These are phyloP conservation scores for Colletotrichum sp. DNA, from an alignment of 2,329 filamentous ascomycete genomes.

Conservation along the genomic window DNA sequence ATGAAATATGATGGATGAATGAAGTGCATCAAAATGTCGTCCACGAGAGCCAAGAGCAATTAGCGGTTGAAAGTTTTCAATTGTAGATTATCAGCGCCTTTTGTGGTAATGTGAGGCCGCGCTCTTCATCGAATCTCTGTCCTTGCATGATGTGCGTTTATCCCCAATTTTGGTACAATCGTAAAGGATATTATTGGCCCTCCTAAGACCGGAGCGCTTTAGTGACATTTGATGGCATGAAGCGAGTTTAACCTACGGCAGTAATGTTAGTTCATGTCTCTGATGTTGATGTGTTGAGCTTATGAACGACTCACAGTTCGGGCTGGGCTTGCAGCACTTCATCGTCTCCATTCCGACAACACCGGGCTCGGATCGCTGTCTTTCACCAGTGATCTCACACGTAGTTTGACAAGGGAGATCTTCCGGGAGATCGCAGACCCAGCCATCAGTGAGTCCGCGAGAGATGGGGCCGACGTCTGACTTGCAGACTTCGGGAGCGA, in stretches of 20 bases:
- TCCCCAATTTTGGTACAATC: not conserved
- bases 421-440: not conserved
- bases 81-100: not conserved
- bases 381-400: not conserved
- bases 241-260: not conserved
- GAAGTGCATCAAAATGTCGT: not conserved
- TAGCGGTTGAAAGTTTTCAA: not conserved
- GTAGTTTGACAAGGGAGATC: not conserved
- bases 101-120: not conserved
- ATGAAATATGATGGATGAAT: not conserved
- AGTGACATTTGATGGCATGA: not conserved
- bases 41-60: not conserved
- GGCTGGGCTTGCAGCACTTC: not conserved
- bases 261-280: not conserved
- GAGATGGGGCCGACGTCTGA: not conserved
- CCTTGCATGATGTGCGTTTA: not conserved
- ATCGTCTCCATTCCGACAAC: not conserved
- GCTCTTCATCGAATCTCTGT: not conserved
- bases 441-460: not conserved
- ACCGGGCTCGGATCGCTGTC: not conserved
- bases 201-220: accelerated
- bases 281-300: not conserved
- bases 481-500: not conserved
- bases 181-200: conserved; percentile 22
- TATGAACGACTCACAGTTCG: not conserved